Percentiles rank a stretch among this genome's conserved stretches.
Conservation (phyloP, 768 basidiomycete species). For the Rossbeevera mucosa region DNA sequence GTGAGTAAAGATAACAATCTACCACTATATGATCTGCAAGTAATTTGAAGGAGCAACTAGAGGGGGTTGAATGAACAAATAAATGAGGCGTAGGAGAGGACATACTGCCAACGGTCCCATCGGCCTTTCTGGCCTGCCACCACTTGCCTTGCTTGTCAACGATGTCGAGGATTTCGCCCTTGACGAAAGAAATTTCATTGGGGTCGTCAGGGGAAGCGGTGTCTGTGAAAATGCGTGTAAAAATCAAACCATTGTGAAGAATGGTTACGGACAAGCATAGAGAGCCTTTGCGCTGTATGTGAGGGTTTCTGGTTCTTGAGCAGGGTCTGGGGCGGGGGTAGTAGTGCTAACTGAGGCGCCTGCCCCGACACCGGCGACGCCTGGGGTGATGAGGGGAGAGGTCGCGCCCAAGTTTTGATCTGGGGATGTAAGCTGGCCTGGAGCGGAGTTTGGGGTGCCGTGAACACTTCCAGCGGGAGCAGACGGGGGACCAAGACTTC, state of each 20-base stretch:
- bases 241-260: slow-evolving; percentile 11
- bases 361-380: slow-evolving; percentile 59
- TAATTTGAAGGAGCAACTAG: slow-evolving; percentile 84
- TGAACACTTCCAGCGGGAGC: slow-evolving; percentile 51
- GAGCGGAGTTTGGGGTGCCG: slow-evolving; percentile 37
- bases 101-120: slow-evolving; percentile 76
- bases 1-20: slow-evolving; percentile 10
- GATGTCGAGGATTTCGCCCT: slow-evolving; percentile 90
- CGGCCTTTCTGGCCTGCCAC: slow-evolving; percentile 84
- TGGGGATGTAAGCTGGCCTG: slow-evolving; percentile 38
- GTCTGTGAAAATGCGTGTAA: slow-evolving; percentile 49
- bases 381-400: slow-evolving; percentile 67
- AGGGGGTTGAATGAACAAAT: slow-evolving; percentile 12
- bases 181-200: slow-evolving; percentile 90
- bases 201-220: slow-evolving; percentile 92
- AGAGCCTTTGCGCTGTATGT: slow-evolving; percentile 82
- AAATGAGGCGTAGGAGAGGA: slow-evolving; percentile 16
- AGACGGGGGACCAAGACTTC: slow-evolving; percentile 50
- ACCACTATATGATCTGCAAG: slow-evolving; percentile 65
- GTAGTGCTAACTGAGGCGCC: slow-evolving; percentile 32
- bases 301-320: slow-evolving; percentile 42
- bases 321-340: slow-evolving; percentile 25
- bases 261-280: slow-evolving; percentile 69
- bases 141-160: slow-evolving; percentile 90
- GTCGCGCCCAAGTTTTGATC: slow-evolving; percentile 43